Conservation (phyloP, 495 filamentous ascomycete genomes). For the Aspergillus nanangensis region DNA sequence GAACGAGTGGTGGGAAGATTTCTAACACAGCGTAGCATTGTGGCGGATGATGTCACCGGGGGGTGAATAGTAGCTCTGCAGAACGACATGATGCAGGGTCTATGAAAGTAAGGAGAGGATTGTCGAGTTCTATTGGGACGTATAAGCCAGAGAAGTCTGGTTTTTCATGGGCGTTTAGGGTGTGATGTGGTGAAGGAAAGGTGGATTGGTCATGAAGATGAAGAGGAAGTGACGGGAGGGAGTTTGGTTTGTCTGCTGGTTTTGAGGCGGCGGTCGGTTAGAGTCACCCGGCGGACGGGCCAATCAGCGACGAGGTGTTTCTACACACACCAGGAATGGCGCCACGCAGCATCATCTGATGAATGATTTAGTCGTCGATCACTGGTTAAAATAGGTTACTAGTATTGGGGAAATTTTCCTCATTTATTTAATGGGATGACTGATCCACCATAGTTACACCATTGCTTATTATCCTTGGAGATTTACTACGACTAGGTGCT, state of each 20-base stretch:
- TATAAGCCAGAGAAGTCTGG: neutral
- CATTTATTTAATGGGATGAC: too few relatives aligned
- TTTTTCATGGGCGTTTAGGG: constrained; percentile 5
- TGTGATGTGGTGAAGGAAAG: constrained; percentile 8
- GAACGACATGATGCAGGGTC: constrained; percentile 27
- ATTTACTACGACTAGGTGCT: neutral
- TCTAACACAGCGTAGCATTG: constrained; percentile 46
- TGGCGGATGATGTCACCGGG: constrained; percentile 53
- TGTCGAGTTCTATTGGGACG: constrained; percentile 3
- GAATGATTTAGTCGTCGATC: too few relatives aligned
- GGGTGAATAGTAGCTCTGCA: constrained; percentile 28
- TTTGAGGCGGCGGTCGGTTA: constrained; percentile 21
- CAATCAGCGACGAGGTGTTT: constrained; percentile 45
- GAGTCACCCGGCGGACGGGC: constrained; percentile 12
- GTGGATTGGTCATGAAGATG: constrained; percentile 12
- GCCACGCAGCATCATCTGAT: constrained; percentile 21
- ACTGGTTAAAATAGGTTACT: too few relatives aligned
- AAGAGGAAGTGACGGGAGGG: constrained; percentile 6
- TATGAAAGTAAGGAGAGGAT: neutral
- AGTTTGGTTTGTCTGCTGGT: constrained; percentile 10
- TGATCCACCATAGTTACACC: too few relatives aligned
- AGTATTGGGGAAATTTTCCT: too few relatives aligned
- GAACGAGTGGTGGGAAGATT: constrained; percentile 40
- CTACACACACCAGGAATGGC: constrained; percentile 30
- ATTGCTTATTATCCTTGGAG: too few relatives aligned